These are phyloP conservation scores for Cryptosporidium tyzzeri DNA, from an alignment of 169 alveolate genomes.

Conservation along the genomic window DNA sequence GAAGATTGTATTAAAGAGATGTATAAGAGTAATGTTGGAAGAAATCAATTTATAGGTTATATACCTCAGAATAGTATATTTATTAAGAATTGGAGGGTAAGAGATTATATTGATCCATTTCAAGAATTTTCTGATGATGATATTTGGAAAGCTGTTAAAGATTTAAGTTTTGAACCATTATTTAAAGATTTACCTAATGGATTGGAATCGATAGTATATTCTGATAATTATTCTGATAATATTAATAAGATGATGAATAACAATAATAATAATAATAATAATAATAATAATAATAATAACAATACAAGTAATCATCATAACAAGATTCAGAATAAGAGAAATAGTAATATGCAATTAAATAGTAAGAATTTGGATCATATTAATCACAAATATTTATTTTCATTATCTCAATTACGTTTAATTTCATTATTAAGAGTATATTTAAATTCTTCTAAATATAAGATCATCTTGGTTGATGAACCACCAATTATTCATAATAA, in stretches of 20 bases:
- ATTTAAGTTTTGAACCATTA: conserved; percentile 28
- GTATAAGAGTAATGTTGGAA: background rate
- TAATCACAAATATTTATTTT: conserved; percentile 13
- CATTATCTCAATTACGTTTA: conserved; percentile 49
- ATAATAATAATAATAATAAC: no score
- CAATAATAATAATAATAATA: background rate
- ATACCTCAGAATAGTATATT: conserved; percentile 59
- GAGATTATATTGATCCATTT: conserved; percentile 69
- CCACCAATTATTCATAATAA: conserved; percentile 42
- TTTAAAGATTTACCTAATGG: conserved; percentile 50
- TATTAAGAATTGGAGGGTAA: conserved; percentile 62
- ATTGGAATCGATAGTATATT: conserved; percentile 36
- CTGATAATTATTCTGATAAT: conserved; percentile 22
- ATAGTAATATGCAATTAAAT: background rate
- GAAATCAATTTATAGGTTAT: conserved; percentile 31
- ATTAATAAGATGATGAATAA: background rate
- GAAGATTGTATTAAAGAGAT: background rate
- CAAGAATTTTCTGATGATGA: conserved; percentile 27
- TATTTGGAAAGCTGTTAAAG: conserved; percentile 52
- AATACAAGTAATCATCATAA: no score
- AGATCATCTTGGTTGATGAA: conserved; percentile 37
- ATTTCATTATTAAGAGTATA: conserved; percentile 45
- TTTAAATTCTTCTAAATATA: conserved; percentile 40
- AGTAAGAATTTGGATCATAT: background rate
- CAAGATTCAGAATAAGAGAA: background rate